These are phyloP conservation scores for Fusarium sp. DNA, from an alignment of 2,329 filamentous ascomycete species.

Conservation along the genomic window DNA sequence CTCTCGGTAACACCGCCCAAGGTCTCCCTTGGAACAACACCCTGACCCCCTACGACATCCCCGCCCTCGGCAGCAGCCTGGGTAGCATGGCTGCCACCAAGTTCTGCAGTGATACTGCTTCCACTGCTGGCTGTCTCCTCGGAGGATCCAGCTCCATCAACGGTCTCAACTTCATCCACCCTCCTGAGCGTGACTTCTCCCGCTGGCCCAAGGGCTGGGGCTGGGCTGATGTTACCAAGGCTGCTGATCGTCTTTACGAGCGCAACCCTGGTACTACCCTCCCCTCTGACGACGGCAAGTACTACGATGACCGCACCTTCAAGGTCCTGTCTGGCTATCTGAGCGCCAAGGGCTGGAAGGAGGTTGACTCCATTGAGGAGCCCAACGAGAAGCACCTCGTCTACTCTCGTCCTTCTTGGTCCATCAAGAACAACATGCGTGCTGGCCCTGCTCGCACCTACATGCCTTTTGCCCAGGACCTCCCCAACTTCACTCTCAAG, in stretches of 20 bases:
- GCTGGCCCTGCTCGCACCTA: slow-evolving; percentile 79
- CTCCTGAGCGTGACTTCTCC: slow-evolving; percentile 44
- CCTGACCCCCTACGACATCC: slow-evolving; percentile 45
- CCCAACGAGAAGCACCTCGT: slow-evolving; percentile 74
- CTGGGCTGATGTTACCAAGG: slow-evolving; percentile 41
- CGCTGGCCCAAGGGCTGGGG: slow-evolving; percentile 46
- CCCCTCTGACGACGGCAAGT: slow-evolving; percentile 74
- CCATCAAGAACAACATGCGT: slow-evolving; percentile 74
- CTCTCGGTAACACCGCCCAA: slow-evolving; percentile 38
- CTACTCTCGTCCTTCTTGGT: slow-evolving; percentile 75
- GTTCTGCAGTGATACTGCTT: slow-evolving; percentile 47
- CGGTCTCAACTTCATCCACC: slow-evolving; percentile 47
- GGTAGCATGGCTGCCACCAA: slow-evolving; percentile 40
- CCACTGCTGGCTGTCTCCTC: slow-evolving; percentile 44
- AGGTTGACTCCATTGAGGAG: slow-evolving; percentile 72
- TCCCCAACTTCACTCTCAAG: slow-evolving; percentile 75
- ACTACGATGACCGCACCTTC: slow-evolving; percentile 75
- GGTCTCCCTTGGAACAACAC: slow-evolving; percentile 43
- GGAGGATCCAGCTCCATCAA: slow-evolving; percentile 48
- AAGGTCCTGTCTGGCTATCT: slow-evolving; percentile 71
- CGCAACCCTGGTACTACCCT: slow-evolving; percentile 69
- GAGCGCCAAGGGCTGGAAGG: slow-evolving; percentile 70
- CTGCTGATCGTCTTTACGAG: slow-evolving; percentile 45
- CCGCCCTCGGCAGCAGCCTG: slow-evolving; percentile 45
- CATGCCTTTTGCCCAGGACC: slow-evolving; percentile 69